These are phyloP conservation scores for Myxozyma vanderwaltii DNA, from an alignment of 805 yeast genomes.

Conservation along the genomic window DNA sequence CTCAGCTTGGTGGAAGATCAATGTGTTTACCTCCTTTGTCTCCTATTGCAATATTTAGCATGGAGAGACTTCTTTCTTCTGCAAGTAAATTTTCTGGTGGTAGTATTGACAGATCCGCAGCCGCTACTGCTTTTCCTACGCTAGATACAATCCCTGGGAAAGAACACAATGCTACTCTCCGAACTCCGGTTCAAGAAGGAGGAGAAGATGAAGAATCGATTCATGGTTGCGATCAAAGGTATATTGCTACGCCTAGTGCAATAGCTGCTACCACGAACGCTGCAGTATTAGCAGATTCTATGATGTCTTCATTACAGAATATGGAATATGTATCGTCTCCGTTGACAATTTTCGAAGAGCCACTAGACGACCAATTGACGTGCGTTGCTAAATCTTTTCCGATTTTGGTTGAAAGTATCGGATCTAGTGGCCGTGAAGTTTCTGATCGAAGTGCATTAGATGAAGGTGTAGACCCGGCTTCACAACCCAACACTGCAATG, in stretches of 20 bases:
- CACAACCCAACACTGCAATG: neutral
- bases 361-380: neutral
- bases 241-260: neutral
- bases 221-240: neutral
- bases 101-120: no score
- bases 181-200: neutral
- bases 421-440: neutral
- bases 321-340: slow-evolving; percentile 2
- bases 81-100: neutral
- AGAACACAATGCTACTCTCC: no score
- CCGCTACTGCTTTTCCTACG: no score
- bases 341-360: slow-evolving; percentile 5
- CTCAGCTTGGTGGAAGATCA: neutral
- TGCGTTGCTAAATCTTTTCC: slow-evolving; percentile 1
- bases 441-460: neutral
- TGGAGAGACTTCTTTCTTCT: neutral
- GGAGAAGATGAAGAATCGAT: neutral
- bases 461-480: neutral
- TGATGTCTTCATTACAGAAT: slow-evolving; percentile 1
- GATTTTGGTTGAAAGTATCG: neutral
- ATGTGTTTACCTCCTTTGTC: neutral
- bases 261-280: neutral
- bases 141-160: no score
- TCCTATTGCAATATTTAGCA: neutral
- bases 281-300: slow-evolving; percentile 1